Evolutionary conservation across 441 rosid genomes (phyloP).

Genomic region (Brassica balearica): DNA sequence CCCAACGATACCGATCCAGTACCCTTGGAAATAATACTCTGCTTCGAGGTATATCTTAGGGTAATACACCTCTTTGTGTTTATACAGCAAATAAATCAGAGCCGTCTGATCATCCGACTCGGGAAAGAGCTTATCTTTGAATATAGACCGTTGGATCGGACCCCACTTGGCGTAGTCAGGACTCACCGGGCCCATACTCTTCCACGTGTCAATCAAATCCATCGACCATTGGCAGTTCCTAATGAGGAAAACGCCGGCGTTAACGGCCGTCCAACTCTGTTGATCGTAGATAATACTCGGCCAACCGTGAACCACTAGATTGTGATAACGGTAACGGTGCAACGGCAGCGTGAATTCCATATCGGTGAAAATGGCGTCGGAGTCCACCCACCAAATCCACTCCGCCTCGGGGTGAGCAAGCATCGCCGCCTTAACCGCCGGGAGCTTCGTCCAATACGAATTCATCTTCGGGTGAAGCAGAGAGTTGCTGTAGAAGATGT

Average conservation of each 20-base stretch:
- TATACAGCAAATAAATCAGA: slow-evolving; percentile 3
- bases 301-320: not conserved
- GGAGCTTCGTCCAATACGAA: not conserved
- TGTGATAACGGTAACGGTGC: slow-evolving; percentile 4
- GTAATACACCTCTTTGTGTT: slow-evolving; percentile 1
- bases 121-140: not conserved
- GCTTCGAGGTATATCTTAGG: not conserved
- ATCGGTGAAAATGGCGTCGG: not conserved
- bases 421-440: slow-evolving; percentile 6
- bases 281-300: not conserved
- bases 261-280: slow-evolving; percentile 5
- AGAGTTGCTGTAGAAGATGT: slow-evolving; percentile 5
- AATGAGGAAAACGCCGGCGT: not conserved
- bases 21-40: slow-evolving; percentile 8
- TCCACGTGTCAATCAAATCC: slow-evolving; percentile 2
- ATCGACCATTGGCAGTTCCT: slow-evolving; percentile 2
- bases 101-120: slow-evolving; percentile 10
- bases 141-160: slow-evolving; percentile 4
- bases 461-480: slow-evolving; percentile 1
- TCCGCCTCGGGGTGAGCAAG: not conserved
- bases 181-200: not conserved
- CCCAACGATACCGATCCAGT: not conserved
- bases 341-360: not conserved
- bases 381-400: not conserved
- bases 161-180: not conserved